Evolutionary conservation across 768 basidiomycete species (phyloP), one percentile per base, ranked within the genome.

Genomic region (Pleurotus ostreatus): DNA sequence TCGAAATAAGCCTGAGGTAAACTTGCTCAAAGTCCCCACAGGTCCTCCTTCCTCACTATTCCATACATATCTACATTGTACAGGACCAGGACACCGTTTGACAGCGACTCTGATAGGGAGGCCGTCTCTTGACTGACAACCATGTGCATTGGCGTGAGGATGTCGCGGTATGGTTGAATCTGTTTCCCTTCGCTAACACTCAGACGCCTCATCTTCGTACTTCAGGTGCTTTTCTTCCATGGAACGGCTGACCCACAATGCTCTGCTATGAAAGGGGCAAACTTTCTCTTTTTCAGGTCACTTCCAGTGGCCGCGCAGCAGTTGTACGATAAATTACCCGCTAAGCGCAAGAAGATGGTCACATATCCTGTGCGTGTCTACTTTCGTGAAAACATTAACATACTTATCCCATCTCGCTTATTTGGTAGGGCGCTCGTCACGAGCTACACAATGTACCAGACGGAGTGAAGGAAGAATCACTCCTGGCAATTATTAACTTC

Each of bases 361-460:
- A 1, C 30, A 44, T 61, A 57, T 38, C 66, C 72, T 38, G 79
- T 79, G 62, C 40, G 67, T 48, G 0, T 44, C 56, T 25, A 49
- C 44, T 22, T 43, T 20, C 20, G 11, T 22, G 16, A 18, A 13
- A 13, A 43, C 39, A 37, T n/a, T 16, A 23, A 23, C 23, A 2
- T 23, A 5, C 23, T 15, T 56, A 12, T 25, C 39, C 23, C 40
- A 8, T 26, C 39, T 16, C 57, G 38, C 52, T 15, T 9, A 34
- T 16, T 38, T 44, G 13, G 30, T 47, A 90, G 89, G 81, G 78
- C 16, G 87, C 81, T 4, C 86, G 74, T 64, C 89, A 92, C 59
- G 89, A 92, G 64, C 72, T 92, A 16, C 82, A 86, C 20, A 85
- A 88, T 57, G 89, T 92, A 64, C 82, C 85, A 1, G 74, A 82